Evolutionary conservation across 2,329 filamentous ascomycete genomes (phyloP).

Genomic region (Cyphellophora attinorum): DNA sequence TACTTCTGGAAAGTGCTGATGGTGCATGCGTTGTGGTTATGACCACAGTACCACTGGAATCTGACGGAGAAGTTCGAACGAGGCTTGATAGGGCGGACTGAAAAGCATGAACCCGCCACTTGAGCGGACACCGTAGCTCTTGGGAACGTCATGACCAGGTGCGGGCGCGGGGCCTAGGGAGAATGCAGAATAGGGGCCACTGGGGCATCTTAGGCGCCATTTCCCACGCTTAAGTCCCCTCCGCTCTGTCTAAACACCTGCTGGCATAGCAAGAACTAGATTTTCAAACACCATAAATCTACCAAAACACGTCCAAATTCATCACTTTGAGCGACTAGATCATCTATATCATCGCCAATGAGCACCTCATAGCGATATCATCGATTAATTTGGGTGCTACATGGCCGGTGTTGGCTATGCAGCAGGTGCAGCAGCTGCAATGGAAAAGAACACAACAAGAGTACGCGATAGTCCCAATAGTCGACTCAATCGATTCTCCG

Average conservation of each 20-base stretch:
- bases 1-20: no score
- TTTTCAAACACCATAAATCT: conserved; percentile 21
- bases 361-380: conserved; percentile 28
- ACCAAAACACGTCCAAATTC: conserved; percentile 31
- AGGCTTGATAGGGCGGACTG: no score
- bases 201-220: no score
- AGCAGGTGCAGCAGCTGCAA: conserved; percentile 38
- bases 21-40: no score
- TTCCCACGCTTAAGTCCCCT: background rate
- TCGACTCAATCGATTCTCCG: conserved; percentile 17
- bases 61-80: no score
- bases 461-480: conserved; percentile 30
- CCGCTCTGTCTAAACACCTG: background rate
- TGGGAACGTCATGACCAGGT: no score
- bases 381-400: conserved; percentile 41
- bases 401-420: conserved; percentile 35
- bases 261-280: background rate
- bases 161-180: no score
- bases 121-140: no score
- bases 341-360: conserved; percentile 32
- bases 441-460: conserved; percentile 42
- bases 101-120: no score
- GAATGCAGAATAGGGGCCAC: no score
- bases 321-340: conserved; percentile 35
- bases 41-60: no score